Evolutionary conservation across 352 stramenopile species (phyloP).

Genomic region (Phytopythium mirpurense): DNA sequence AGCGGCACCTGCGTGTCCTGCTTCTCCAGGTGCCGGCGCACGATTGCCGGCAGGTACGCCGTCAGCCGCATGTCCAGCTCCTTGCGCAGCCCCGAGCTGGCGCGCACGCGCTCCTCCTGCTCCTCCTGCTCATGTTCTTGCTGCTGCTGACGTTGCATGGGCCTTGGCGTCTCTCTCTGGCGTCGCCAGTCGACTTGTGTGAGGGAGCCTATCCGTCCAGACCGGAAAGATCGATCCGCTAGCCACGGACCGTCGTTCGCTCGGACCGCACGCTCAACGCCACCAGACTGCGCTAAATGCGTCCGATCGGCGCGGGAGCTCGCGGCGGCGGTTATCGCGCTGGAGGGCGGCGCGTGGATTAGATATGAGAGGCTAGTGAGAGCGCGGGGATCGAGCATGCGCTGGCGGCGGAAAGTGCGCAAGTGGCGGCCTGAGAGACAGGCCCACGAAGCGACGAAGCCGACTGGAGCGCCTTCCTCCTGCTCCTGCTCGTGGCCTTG

Average conservation of each 20-base stretch:
- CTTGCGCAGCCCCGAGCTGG: slow-evolving; percentile 48
- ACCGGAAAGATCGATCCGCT: neutral
- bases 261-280: too few species aligned
- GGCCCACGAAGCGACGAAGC: neutral
- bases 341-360: too few species aligned
- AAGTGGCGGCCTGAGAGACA: neutral
- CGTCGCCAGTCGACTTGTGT: neutral
- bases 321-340: neutral
- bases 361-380: too few species aligned
- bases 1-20: slow-evolving; percentile 33
- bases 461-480: too few species aligned
- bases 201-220: too few species aligned
- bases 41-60: slow-evolving; percentile 75
- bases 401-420: slow-evolving; percentile 1
- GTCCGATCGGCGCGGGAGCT: too few species aligned
- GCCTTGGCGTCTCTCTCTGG: neutral
- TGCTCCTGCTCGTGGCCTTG: neutral
- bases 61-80: slow-evolving; percentile 80
- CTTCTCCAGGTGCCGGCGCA: slow-evolving; percentile 69
- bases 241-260: too few species aligned
- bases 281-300: too few species aligned
- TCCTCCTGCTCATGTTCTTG: neutral
- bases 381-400: too few species aligned
- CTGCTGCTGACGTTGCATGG: too few species aligned
- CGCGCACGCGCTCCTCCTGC: slow-evolving; percentile 13